These are phyloP conservation scores for Ceratobasidium sp. DNA, from an alignment of 1,284 basidiomycete species.

Conservation along the genomic window DNA sequence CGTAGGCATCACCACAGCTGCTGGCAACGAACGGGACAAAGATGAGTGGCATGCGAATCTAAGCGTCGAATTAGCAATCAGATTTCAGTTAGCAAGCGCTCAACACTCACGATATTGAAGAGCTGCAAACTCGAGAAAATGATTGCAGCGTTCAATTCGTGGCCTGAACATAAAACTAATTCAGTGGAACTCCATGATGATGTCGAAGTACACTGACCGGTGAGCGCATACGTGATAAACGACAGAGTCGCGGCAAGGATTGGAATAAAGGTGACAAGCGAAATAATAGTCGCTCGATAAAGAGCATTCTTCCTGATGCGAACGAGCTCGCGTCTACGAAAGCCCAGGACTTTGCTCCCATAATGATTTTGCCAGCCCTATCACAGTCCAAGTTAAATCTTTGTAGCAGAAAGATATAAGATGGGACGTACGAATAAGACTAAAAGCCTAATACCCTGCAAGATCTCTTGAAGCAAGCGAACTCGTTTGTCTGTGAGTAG, in stretches of 20 bases:
- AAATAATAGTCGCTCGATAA: constrained; percentile 65
- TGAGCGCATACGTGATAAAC: constrained; percentile 51
- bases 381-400: constrained; percentile 24
- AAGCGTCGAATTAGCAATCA: not conserved
- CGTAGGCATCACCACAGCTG: constrained; percentile 67
- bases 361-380: constrained; percentile 69
- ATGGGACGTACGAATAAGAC: constrained; percentile 66
- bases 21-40: constrained; percentile 61
- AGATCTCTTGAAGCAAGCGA: constrained; percentile 65
- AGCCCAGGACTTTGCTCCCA: constrained; percentile 63
- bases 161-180: constrained; percentile 68
- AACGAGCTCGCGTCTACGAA: constrained; percentile 68
- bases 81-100: not conserved
- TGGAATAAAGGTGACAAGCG: constrained; percentile 72
- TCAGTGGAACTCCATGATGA: not conserved
- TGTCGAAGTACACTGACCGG: not conserved
- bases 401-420: constrained; percentile 33
- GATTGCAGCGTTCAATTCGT: constrained; percentile 73
- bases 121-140: constrained; percentile 81
- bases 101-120: constrained; percentile 70
- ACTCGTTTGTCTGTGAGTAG: constrained; percentile 79
- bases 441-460: constrained; percentile 73
- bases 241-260: constrained; percentile 77
- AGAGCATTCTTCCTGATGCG: constrained; percentile 60
- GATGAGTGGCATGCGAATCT: constrained; percentile 44